Percentiles rank a stretch among this genome's conserved stretches.
phyloP scores from a whole-genome alignment of 139 green algal species.

The Volvox reticuliferus region DNA sequence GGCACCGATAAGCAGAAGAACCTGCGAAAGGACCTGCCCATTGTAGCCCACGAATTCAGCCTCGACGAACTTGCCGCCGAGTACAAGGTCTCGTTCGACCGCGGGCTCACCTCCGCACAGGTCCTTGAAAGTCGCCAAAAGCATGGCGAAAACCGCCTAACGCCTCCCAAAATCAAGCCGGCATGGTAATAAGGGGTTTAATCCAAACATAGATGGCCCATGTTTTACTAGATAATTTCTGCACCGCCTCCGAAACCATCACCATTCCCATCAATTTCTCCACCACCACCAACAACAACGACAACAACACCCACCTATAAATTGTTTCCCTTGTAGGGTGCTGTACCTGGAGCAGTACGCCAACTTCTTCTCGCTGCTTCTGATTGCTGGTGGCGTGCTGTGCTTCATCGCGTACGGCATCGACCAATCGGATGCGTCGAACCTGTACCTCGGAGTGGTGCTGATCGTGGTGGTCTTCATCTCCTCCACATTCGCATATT shows the following conservation, averaged over 20 bases:
- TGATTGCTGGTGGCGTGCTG: conserved; percentile 55
- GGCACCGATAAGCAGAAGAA: conserved; percentile 6
- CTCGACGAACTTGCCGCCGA: conserved; percentile 28
- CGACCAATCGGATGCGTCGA: conserved; percentile 71
- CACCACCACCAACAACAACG: background rate
- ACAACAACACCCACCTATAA: background rate
- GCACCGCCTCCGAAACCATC: no score
- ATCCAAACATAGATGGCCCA: no score
- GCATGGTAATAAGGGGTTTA: conserved; percentile 18
- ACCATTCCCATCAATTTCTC: no score
- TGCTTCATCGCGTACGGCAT: conserved; percentile 74
- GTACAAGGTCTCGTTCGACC: conserved; percentile 69
- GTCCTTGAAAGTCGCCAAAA: conserved; percentile 66
- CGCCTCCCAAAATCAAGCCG: conserved; percentile 68
- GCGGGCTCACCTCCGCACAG: conserved; percentile 64
- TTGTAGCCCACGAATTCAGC: conserved; percentile 28
- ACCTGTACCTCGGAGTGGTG: conserved; percentile 86
- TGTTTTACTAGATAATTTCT: no score
- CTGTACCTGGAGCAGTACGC: conserved; percentile 59
- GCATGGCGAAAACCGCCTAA: conserved; percentile 78
- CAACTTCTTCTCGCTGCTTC: conserved; percentile 62
- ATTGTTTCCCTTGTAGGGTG: conserved; percentile 5
- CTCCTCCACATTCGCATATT: conserved; percentile 71
- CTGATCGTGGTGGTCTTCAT: conserved; percentile 66
- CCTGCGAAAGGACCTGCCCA: conserved; percentile 44